Base-by-base conservation (phyloP, 2,329 filamentous ascomycete genomes). In the Ambrosiella beaveri region DNA sequence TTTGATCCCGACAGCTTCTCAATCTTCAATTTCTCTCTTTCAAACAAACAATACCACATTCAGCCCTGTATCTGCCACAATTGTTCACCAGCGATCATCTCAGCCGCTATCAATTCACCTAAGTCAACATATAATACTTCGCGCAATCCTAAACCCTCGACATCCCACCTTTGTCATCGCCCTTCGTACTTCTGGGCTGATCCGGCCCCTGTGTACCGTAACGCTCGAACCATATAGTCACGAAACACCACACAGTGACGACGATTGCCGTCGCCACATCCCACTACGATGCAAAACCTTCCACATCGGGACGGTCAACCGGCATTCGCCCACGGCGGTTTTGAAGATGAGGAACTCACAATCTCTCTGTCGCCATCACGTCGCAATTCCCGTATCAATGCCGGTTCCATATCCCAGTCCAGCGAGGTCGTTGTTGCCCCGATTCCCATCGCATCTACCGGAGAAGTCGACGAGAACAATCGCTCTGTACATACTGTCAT, bases 321-420 rank as follows among this genome's bases (percentile, higher is more conserved):
- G 8, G 38, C 57, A 27, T 7, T 49, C 15, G 59, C 56, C 52
- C 55, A 58, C 40, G 59, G 59, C 56, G 74, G 73, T 64, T 86
- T 86, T 69, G 85, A 90, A 68, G 85, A 89, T 69, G 86, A 88
- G 74, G 86, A 90, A 73, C 81, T 90, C 63, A 86, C 85, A 70
- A 86, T 90, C 69, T 85, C 84, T 65, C 74, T 88, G 63, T 81
- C 79, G 59, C 79, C 80, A 40, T 79, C 80, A 56, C 75, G 82
- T 37, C 59, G 59, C 45, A 58, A 57, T 37, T 60, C 59, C 37
- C 57, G 56, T 44, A 56, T 56, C 41, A 60, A 60, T 37, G 54
- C 58, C 56, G 51, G 58, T 44, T 47, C 56, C 13, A 54, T 47
- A 51, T 59, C 56, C 19, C 45, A 54, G 13, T 44, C 57, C 36